Conservation (phyloP, 306 rosid species). For the Begonia fuchsioides region DNA sequence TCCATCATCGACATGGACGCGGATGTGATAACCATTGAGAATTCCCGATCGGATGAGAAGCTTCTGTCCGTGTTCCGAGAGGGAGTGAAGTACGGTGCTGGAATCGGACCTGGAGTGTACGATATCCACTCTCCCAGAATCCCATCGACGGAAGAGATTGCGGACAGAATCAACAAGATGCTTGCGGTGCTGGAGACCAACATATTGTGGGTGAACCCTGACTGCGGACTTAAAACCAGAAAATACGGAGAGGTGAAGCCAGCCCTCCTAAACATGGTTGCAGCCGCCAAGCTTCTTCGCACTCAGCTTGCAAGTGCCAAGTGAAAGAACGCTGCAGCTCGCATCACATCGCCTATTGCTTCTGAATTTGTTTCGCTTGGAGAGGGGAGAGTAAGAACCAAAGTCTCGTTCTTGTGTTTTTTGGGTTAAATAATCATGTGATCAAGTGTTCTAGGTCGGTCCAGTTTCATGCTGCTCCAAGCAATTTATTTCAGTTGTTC, state of each 20-base stretch:
- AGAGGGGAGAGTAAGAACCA: too few relatives aligned
- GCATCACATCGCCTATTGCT: too few relatives aligned
- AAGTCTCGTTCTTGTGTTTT: too few relatives aligned
- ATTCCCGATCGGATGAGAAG: conserved; percentile 77
- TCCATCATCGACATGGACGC: conserved; percentile 87
- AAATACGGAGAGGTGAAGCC: conserved; percentile 60
- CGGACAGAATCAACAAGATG: conserved; percentile 60
- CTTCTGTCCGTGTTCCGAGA: conserved; percentile 65
- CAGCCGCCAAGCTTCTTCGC: conserved; percentile 73
- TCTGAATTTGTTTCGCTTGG: too few relatives aligned
- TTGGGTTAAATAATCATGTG: too few relatives aligned
- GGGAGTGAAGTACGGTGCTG: conserved; percentile 75
- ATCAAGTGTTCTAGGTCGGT: too few relatives aligned
- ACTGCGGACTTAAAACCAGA: conserved; percentile 84
- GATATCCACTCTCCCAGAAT: conserved; percentile 92
- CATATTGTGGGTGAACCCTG: conserved; percentile 81
- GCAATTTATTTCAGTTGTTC: too few relatives aligned
- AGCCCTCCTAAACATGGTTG: conserved; percentile 64
- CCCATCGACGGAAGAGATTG: conserved; percentile 56
- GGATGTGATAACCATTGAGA: conserved; percentile 79
- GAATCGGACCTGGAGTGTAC: conserved; percentile 80
- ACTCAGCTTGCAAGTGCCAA: conserved; percentile 35
- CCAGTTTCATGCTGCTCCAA: too few relatives aligned
- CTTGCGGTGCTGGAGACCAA: conserved; percentile 69
- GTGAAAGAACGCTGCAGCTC: conserved; percentile 20